A percentile compares a stretch with the other conserved stretches of the same genome.
Conservation (phyloP, 2,329 filamentous ascomycete species). For the Anisogramma anomala region DNA sequence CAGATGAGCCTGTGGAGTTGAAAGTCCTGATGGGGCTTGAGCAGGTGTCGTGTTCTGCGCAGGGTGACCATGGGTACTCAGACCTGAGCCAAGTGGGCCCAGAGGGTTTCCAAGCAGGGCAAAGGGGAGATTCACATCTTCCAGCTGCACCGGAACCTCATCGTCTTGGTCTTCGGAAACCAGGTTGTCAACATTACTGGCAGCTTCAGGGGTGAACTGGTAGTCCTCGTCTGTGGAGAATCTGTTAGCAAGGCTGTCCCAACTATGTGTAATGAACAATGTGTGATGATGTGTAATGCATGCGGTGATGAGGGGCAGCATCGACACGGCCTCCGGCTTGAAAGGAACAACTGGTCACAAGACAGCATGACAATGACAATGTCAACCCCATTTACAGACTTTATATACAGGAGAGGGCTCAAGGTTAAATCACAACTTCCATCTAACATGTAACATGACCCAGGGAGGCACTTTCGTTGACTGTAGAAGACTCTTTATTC, state of each 20-base stretch:
- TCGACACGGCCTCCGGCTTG: constrained; percentile 9
- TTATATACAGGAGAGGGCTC: constrained; percentile 31
- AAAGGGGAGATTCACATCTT: constrained; percentile 1
- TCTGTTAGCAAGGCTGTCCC: constrained; percentile 28
- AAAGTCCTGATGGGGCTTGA: constrained; percentile 13
- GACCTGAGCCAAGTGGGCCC: constrained; percentile 13
- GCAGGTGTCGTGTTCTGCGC: constrained; percentile 12
- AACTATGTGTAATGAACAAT: not conserved
- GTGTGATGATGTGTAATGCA: constrained; percentile 16
- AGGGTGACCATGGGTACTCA: constrained; percentile 11
- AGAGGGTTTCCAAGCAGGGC: constrained; percentile 1
- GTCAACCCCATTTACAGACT: constrained; percentile 14
- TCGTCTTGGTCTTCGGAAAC: constrained; percentile 46
- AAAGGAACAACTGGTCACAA: constrained; percentile 11
- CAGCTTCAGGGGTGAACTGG: constrained; percentile 49
- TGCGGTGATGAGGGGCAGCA: constrained; percentile 11
- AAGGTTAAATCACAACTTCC: constrained; percentile 15
- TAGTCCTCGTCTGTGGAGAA: constrained; percentile 48
- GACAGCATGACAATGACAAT: constrained; percentile 16
- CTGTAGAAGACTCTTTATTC: constrained; percentile 14
- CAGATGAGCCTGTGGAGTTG: constrained; percentile 7
- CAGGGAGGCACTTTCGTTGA: constrained; percentile 9
- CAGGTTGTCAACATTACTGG: constrained; percentile 54
- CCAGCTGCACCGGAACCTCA: not conserved
- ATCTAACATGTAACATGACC: constrained; percentile 8